Evolutionary conservation across 306 rosid genomes (phyloP).

Genomic region (Quercus robur): DNA sequence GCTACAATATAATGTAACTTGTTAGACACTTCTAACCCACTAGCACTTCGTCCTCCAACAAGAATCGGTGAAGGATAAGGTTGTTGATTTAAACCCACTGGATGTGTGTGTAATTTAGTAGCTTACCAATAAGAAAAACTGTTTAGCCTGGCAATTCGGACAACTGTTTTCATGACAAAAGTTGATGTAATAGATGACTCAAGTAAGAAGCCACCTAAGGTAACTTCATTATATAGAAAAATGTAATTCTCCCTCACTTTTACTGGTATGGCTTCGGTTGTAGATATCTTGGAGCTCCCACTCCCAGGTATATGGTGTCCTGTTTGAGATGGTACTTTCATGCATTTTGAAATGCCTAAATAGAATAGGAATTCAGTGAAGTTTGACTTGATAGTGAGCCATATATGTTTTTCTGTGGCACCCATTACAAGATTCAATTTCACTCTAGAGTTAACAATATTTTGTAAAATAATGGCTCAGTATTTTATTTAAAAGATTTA

Average conservation of each 20-base stretch:
- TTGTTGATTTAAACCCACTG: no score
- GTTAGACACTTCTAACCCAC: neutral
- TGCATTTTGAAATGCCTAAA: neutral
- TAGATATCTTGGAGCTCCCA: neutral
- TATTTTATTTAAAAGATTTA: neutral
- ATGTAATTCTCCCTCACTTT: no score
- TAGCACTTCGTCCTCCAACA: no score
- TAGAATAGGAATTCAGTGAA: neutral
- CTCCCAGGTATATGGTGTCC: neutral
- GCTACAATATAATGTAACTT: neutral
- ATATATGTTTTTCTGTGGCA: neutral
- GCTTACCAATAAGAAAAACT: no score
- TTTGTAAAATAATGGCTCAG: neutral
- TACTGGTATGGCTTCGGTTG: neutral
- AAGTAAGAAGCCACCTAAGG: no score
- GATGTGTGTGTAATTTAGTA: no score
- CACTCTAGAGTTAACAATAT: neutral
- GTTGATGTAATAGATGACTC: no score
- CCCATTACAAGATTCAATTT: neutral
- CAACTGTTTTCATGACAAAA: no score
- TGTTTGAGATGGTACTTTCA: neutral
- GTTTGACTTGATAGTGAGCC: neutral
- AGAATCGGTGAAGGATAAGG: no score
- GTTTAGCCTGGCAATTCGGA: no score
- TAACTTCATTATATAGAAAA: no score